A percentile compares a stretch with the other conserved stretches of the same genome.
Conservation (phyloP, 352 stramenopile species). For the Pythium angustatum region DNA sequence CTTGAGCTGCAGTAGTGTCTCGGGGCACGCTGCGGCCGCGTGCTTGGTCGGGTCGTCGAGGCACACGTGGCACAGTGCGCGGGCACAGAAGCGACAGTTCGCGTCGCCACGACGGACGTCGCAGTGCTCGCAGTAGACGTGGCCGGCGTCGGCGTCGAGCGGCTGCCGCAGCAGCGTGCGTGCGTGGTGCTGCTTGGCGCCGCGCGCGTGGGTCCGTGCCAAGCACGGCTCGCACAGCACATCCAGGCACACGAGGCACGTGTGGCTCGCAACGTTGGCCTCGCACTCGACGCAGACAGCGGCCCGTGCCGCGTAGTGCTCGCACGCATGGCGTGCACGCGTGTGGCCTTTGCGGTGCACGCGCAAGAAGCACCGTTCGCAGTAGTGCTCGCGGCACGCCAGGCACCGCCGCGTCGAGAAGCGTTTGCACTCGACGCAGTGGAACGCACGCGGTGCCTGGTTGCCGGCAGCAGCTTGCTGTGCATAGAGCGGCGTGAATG, state of each 20-base stretch:
- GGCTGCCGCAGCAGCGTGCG: conserved; percentile 55
- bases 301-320: conserved; percentile 60
- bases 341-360: conserved; percentile 65
- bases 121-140: conserved; percentile 72
- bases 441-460: conserved; percentile 36
- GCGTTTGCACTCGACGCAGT: conserved; percentile 75
- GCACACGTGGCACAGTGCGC: conserved; percentile 60
- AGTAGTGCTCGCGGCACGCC: conserved; percentile 80
- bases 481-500: conserved; percentile 54
- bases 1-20: conserved; percentile 59
- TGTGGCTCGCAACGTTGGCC: conserved; percentile 55
- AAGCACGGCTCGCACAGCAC: conserved; percentile 70
- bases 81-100: conserved; percentile 55
- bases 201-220: conserved; percentile 54
- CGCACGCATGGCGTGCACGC: conserved; percentile 50
- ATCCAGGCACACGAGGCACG: conserved; percentile 69
- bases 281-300: conserved; percentile 77
- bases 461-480: background rate
- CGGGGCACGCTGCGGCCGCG: conserved; percentile 48
- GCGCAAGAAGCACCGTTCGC: conserved; percentile 69
- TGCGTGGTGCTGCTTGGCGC: conserved; percentile 40
- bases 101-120: conserved; percentile 49
- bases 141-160: conserved; percentile 30
- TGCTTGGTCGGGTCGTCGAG: conserved; percentile 41
- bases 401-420: conserved; percentile 63